phyloP scores from a whole-genome alignment of 1,284 basidiomycete genomes.

The Ganoderma lingzhi region DNA sequence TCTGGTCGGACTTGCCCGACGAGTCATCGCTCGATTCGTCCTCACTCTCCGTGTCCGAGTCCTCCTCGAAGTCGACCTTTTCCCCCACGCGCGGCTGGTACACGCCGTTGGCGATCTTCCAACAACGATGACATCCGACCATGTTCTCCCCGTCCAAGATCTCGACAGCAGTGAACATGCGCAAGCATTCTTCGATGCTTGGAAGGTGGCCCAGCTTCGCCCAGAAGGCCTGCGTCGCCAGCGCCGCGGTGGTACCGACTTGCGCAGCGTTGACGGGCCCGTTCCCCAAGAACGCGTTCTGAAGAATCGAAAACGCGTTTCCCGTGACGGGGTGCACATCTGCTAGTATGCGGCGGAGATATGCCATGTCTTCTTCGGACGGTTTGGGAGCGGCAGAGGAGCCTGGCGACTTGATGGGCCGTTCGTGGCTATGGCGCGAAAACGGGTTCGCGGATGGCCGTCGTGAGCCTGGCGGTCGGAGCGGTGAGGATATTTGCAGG shows the following conservation, averaged over 20 bases:
- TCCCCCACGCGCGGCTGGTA: constrained; percentile 48
- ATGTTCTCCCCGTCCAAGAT: constrained; percentile 93
- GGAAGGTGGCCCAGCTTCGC: constrained; percentile 59
- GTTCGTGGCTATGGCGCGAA: constrained; percentile 22
- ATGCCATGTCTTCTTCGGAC: constrained; percentile 62
- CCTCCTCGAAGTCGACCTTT: constrained; percentile 46
- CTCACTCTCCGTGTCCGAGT: constrained; percentile 42
- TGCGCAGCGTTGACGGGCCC: constrained; percentile 9
- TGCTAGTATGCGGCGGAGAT: constrained; percentile 70
- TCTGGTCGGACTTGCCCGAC: constrained; percentile 28
- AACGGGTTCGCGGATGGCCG: constrained; percentile 30
- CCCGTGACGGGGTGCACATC: constrained; percentile 54
- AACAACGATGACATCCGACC: constrained; percentile 92
- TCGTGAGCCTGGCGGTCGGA: constrained; percentile 21
- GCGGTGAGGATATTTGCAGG: constrained; percentile 16
- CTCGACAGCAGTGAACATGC: constrained; percentile 90
- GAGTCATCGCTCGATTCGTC: constrained; percentile 22
- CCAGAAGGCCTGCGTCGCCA: constrained; percentile 50
- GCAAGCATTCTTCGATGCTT: constrained; percentile 77
- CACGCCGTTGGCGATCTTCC: constrained; percentile 83
- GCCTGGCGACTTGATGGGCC: constrained; percentile 33
- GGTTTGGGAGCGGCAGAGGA: constrained; percentile 59
- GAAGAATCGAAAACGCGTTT: constrained; percentile 55
- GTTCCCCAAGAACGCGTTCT: constrained; percentile 38
- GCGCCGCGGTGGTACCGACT: constrained; percentile 31